Conservation (phyloP, 2,329 filamentous ascomycete species). For the Clonostachys chloroleuca region DNA sequence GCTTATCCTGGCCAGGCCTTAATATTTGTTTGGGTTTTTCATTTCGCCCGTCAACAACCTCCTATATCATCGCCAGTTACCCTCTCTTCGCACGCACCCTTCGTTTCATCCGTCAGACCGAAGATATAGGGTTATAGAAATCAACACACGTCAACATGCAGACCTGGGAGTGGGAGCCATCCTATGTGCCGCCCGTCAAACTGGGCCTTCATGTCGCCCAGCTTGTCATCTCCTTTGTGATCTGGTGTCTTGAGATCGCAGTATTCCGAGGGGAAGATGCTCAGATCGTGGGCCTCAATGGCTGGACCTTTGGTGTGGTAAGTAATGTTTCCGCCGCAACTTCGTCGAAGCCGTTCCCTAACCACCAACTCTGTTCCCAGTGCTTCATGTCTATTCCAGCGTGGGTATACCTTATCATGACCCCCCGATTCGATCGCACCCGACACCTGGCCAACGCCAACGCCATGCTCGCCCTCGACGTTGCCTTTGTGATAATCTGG, state of each 20-base stretch:
- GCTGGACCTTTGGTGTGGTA: conserved; percentile 62
- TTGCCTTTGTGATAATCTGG: conserved; percentile 57
- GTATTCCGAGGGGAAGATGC: conserved; percentile 47
- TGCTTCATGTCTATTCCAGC: conserved; percentile 61
- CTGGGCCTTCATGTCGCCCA: conserved; percentile 53
- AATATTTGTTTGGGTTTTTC: too few species aligned
- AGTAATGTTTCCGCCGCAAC: conserved; percentile 14
- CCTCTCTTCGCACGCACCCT: too few species aligned
- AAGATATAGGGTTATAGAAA: background rate
- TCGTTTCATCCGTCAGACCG: too few species aligned
- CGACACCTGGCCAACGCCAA: conserved; percentile 57
- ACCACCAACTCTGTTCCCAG: conserved; percentile 25
- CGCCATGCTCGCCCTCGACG: conserved; percentile 55
- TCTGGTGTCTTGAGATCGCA: conserved; percentile 56
- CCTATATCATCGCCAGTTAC: too few species aligned
- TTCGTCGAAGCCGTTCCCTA: background rate
- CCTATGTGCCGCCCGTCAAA: conserved; percentile 51
- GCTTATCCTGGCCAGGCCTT: too few species aligned
- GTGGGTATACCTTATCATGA: conserved; percentile 62
- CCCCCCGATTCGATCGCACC: conserved; percentile 58
- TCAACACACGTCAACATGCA: conserved; percentile 24
- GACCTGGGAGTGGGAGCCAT: conserved; percentile 47
- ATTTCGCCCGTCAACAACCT: too few species aligned
- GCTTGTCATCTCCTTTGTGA: conserved; percentile 46
- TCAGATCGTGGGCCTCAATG: conserved; percentile 50